Percentiles rank a stretch among this genome's conserved stretches.
Evolutionary conservation across 2,329 filamentous ascomycete genomes (phyloP).

Genomic region (Scorias spongiosa): DNA sequence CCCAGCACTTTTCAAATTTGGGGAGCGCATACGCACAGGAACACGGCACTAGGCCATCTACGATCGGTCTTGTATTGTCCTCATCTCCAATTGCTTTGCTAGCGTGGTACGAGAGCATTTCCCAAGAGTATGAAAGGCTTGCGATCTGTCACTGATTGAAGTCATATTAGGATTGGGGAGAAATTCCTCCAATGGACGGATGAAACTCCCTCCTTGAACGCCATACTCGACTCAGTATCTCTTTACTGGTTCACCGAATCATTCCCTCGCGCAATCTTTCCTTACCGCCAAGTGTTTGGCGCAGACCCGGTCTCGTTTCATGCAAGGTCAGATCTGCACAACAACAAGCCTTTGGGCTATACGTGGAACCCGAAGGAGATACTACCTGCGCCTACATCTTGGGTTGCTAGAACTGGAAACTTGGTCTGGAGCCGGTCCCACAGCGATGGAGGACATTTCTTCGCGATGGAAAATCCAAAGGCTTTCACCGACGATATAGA

Average conservation of each 20-base stretch:
- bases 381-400: constrained; percentile 22
- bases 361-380: constrained; percentile 30
- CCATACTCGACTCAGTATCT: constrained; percentile 34
- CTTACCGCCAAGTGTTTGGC: constrained; percentile 28
- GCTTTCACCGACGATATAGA: constrained; percentile 18
- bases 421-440: constrained; percentile 26
- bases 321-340: constrained; percentile 10
- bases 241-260: constrained; percentile 40
- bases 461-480: constrained; percentile 20
- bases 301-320: constrained; percentile 12
- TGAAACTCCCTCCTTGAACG: constrained; percentile 21
- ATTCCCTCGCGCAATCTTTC: constrained; percentile 28
- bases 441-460: constrained; percentile 25
- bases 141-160: not conserved
- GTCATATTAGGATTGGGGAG: constrained; percentile 33
- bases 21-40: constrained; percentile 35
- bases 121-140: not conserved
- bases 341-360: constrained; percentile 29
- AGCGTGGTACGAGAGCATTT: constrained; percentile 26
- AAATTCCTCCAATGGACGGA: constrained; percentile 42
- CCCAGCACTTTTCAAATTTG: constrained; percentile 22
- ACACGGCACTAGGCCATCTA: constrained; percentile 40
- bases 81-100: constrained; percentile 40
- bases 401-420: constrained; percentile 23
- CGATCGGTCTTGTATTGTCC: constrained; percentile 38